Base-by-base conservation (phyloP, 2,329 filamentous ascomycete species). In the Grosmannia huntii region DNA sequence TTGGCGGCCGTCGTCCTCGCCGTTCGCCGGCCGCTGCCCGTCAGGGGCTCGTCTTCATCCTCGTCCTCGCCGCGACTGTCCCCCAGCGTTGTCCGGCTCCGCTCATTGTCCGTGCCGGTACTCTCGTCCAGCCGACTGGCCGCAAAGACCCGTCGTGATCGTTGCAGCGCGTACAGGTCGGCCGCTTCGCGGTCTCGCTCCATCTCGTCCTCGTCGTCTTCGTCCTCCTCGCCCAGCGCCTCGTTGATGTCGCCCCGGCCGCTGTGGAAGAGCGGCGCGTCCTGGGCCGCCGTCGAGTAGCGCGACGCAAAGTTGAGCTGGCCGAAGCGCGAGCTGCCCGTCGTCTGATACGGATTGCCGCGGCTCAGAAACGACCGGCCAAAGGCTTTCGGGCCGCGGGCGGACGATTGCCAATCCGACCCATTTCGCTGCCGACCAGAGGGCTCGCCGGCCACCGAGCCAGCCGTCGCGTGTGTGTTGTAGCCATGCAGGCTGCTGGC, bases 251-350 rank as follows among this genome's bases (percentile, higher is more conserved):
- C 90, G 69, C 96, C 90, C 19, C 90, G 82, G 5, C 89, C 85
- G 67, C 90, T 95, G 71, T 94, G 90, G 71, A 99, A 97, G n/a
- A 99, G 77, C 58, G 94, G 94, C 11, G 92, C 91, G 64, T 90
- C 88, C 59, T 89, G 86, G 23, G 77, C 76, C 51, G 83, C 77
- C 54, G 82, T 78, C 5, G 86, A 81, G 61, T 87, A 84, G 55
- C 90, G 82, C 12, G 89, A 90, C 31, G 86, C 83, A 69, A 96
- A 95, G 33, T 84, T 85, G 58, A 79, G 68, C 56, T 75, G 74
- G 62, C 95, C 91, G 65, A 90, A 81, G 53, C 90, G 84, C 3
- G 88, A 89, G 50, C 82, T 79, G 46, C 82, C 79, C 14, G 79
- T 73, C 57, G 82, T 80, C 67, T 89, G 86, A 73, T 96, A 96